Evolutionary conservation across 805 yeast species (phyloP), one percentile per base, ranked within the genome.

Genomic region (Saccharomycopsis amapae): DNA sequence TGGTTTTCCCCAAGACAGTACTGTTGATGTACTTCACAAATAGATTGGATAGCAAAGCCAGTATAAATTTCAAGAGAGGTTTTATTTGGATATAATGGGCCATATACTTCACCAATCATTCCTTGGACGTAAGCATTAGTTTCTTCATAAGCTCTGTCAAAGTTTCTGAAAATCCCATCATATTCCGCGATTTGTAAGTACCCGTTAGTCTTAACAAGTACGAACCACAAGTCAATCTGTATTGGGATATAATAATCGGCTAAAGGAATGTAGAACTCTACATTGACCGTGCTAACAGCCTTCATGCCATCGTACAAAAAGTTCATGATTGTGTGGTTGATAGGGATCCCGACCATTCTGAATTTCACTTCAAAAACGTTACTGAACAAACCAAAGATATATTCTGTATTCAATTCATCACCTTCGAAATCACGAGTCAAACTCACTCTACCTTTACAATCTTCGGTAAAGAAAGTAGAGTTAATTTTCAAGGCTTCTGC

Each of bases 391-490:
- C 57, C 61, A 45, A 53, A 58, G 15, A 55, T 37, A 35, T 56
- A 58, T 37, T 56, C 60, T 4, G 59, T 56, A 40, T 56, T 56
- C 34, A 56, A 44, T 46, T 58, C 61, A 15, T 34, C 40, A 5
- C 58, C 59, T 15, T 33, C 49, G 30, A 50, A 58, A 10, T 46
- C 45, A 46, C 61, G 51, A 10, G 61, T 55, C 24, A 56, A 39
- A 20, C 53, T 51, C 17, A 56, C 55, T 28, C 56, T 43, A 20
- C 59, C 59, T 13, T 46, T 46, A 30, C 42, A 46, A 39, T 50
- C 53, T 19, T 50, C 51, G 10, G 56, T 36, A 46, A 58, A 56
- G 23, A 43, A 36, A 10, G 57, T 53, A 3, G 56, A 50, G 48
- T 56, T 57, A 42, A 58, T 56, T 5, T 46, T 26, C 3, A 39